These are phyloP conservation scores for Pleurostoma richardsiae DNA, from an alignment of 2,329 filamentous ascomycete species.

Conservation along the genomic window DNA sequence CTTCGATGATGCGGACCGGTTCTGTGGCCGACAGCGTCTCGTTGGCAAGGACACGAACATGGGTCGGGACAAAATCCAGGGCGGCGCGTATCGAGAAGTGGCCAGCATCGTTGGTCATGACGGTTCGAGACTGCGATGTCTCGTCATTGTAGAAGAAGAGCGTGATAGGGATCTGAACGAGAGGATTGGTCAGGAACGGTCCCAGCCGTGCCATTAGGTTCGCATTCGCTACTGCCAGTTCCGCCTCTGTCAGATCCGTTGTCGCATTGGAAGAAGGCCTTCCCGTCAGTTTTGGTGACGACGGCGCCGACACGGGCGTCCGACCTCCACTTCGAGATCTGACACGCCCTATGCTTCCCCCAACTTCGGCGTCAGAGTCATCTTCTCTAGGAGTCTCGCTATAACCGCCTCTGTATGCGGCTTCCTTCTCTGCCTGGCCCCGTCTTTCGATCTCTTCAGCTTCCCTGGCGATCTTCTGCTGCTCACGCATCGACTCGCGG, in stretches of 20 bases:
- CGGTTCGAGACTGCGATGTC: slow-evolving; percentile 76
- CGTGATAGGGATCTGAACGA: slow-evolving; percentile 74
- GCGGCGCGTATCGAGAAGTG: slow-evolving; percentile 80
- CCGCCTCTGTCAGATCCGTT: slow-evolving; percentile 64
- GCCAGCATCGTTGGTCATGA: slow-evolving; percentile 81
- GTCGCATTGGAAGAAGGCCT: slow-evolving; percentile 28
- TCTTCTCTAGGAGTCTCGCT: slow-evolving; percentile 57
- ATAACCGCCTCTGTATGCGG: slow-evolving; percentile 67
- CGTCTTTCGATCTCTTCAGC: slow-evolving; percentile 70
- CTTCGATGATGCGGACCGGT: slow-evolving; percentile 70
- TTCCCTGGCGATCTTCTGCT: slow-evolving; percentile 66
- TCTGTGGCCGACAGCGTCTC: slow-evolving; percentile 80
- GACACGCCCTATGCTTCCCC: slow-evolving; percentile 9
- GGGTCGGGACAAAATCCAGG: slow-evolving; percentile 84
- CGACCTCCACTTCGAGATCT: slow-evolving; percentile 21
- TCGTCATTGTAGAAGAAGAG: slow-evolving; percentile 92
- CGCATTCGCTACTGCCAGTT: slow-evolving; percentile 74
- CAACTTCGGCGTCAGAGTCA: slow-evolving; percentile 32
- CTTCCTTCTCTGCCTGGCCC: slow-evolving; percentile 66
- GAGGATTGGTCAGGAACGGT: slow-evolving; percentile 84
- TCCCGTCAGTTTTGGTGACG: slow-evolving; percentile 35
- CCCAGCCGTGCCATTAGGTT: slow-evolving; percentile 83
- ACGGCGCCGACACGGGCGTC: slow-evolving; percentile 32
- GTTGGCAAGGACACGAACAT: slow-evolving; percentile 81
- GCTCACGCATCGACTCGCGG: slow-evolving; percentile 46